Evolutionary conservation across 192 early-diverging fungal genomes (phyloP), one percentile per base, ranked within the genome.

Genomic region (Funneliformis geosporum): DNA sequence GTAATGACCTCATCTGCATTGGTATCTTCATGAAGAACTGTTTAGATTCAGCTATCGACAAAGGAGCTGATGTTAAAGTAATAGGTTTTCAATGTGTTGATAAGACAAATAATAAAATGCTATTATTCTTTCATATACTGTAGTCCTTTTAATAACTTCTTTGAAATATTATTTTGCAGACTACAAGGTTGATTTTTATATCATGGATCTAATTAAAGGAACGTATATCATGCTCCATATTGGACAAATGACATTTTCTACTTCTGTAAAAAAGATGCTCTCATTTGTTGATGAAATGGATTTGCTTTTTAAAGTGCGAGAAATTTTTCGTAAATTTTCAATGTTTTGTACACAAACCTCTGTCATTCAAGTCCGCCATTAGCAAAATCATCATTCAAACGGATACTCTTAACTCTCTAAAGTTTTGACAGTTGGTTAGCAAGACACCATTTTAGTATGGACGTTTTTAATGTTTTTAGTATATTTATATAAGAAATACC

Each of bases 371-470:
- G 38, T 71, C 38, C 42, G 23, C 43, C 33, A 21, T 42, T 60
- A 43, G 42, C 21, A 60, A 75, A 75, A 42, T 27, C 16, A 61
- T 23, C 12, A 39, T 60, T 75, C 73, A 75, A 75, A 75, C 23
- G 28, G 18, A 33, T 38, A 75, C 74, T 12, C 74, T 75, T 38
- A 23, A 38, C 33, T 40, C 60, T 40, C 47, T 60, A 14, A 75
- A 75, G 59, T 75, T 75, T 62, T 2, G 10, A 61, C n/a, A 75
- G 33, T 33, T 75, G n/a, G 74, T 75, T 25, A 62, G 33, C n/a
- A 75, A 75, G 60, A 75, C 74, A 39, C 73, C 60, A 75, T 60
- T 59, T 25, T 62, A 59, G 73, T 75, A 28, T 75, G 33, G 73
- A 75, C 73, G 73, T 75, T 75, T 62, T 27, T 62, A 62, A 62